Evolutionary conservation across 2,329 filamentous ascomycete genomes (phyloP).

Genomic region (Hypoxylon sp.): DNA sequence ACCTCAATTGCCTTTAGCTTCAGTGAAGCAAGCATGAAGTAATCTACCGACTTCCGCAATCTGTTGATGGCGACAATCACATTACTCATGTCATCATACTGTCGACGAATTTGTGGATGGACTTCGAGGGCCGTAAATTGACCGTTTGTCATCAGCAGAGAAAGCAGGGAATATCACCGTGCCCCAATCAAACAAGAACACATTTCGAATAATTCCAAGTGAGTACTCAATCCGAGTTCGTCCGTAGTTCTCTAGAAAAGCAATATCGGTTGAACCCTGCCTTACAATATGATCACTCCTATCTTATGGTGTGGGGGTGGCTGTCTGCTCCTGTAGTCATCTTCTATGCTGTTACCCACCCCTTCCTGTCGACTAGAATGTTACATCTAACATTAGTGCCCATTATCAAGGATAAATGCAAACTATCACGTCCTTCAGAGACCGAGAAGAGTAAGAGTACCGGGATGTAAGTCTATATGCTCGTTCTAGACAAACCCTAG

Average conservation of each 20-base stretch:
- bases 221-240: conserved; percentile 15
- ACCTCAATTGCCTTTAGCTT: not conserved
- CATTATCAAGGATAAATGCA: not conserved
- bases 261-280: conserved; percentile 12
- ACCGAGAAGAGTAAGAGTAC: not conserved
- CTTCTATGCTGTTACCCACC: conserved; percentile 3
- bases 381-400: conserved; percentile 1
- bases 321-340: conserved; percentile 3
- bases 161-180: conserved; percentile 12
- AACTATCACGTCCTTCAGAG: not conserved
- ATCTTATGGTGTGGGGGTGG: conserved; percentile 22
- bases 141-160: conserved; percentile 10
- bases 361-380: not conserved
- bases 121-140: not conserved
- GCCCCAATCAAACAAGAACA: conserved; percentile 44
- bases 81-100: conserved; percentile 14
- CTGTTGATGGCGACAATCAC: not conserved
- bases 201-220: conserved; percentile 30
- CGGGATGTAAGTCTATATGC: conserved; percentile 7
- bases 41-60: not conserved
- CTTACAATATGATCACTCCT: conserved; percentile 18
- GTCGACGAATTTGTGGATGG: conserved; percentile 10
- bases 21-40: not conserved
- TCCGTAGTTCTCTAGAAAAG: conserved; percentile 7
- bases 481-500: conserved; percentile 12